Base-by-base conservation (phyloP, 768 basidiomycete species). In the Suillus plorans region DNA sequence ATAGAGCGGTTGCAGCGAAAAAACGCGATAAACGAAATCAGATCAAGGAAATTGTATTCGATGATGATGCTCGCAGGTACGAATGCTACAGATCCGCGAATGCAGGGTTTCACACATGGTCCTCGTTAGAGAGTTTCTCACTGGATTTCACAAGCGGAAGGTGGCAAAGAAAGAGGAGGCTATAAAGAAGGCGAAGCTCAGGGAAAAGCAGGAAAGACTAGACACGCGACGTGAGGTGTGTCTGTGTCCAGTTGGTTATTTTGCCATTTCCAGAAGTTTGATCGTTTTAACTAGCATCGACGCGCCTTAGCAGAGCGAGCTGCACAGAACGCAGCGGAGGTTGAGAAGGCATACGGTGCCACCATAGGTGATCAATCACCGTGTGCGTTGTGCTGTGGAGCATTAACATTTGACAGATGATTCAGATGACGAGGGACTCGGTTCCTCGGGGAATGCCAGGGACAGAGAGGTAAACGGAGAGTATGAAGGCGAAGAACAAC, bases 131-230 rank as follows among this genome's bases (percentile, higher is more conserved):
- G 90, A 96, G 65, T 97, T 91, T 77, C 79, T 97, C 73, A 96
- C 94, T 20, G 95, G 95, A 34, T 97, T 97, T 75, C 90, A 91
- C 75, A 96, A 96, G 78, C 87, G 95, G 70, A 97, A 97, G 77
- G 78, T 94, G 60, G 89, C 88, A 65, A 93, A 91, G 74, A 84
- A 87, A 67, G 92, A 96, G 69, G 89, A 85, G 58, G 89, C 89
- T 52, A 87, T 86, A 70, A 83, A 86, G 68, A 90, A 85, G 74
- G 92, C 93, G 14, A 78, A 84, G 66, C 87, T 93, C 71, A 80
- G 89, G 68, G 90, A 94, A 71, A 93, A 92, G 73, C 84, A 88
- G 71, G 88, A 89, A 62, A 84, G 89, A 70, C 79, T 88, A 25
- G 89, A 94, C 69, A 76, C 85, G n/a, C 81, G 94, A 64, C 83